phyloP scores from a whole-genome alignment of 441 rosid genomes.

The Gossypium gossypioides region DNA sequence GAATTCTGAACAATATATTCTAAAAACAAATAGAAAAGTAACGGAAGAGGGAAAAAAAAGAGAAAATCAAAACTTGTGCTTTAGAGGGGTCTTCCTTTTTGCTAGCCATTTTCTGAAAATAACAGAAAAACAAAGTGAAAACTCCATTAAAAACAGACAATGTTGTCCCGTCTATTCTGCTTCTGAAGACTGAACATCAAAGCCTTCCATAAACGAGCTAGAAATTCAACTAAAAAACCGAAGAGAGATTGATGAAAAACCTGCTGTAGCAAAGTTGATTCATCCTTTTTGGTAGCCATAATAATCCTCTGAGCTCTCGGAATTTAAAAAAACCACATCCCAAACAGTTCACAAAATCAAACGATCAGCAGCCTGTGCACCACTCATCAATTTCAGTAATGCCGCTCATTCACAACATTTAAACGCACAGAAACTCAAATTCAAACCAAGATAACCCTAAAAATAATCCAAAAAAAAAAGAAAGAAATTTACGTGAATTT shows the following conservation, averaged over 20 bases:
- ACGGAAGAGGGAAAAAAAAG: background rate
- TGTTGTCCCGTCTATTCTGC: background rate
- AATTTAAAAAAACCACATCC: constrained; percentile 9
- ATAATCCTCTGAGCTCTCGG: constrained; percentile 12
- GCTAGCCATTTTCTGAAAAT: constrained; percentile 19
- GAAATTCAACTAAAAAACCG: background rate
- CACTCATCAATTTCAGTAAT: background rate
- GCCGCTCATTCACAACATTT: background rate
- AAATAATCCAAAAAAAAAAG: background rate
- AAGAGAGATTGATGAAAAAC: background rate
- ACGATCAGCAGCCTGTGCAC: constrained; percentile 1
- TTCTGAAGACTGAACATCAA: background rate
- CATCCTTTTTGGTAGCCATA: constrained; percentile 32
- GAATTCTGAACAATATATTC: background rate
- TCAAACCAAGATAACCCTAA: background rate
- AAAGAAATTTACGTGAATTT: background rate
- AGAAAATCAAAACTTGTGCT: background rate
- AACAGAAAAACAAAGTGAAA: background rate
- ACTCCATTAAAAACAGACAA: background rate
- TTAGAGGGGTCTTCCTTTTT: background rate
- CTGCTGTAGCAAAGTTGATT: constrained; percentile 25
- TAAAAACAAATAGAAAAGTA: background rate
- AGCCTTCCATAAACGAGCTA: background rate
- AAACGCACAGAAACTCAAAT: background rate
- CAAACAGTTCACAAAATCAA: constrained; percentile 7